Evolutionary conservation across 768 basidiomycete genomes (phyloP).

Genomic region (Mycena filopes): DNA sequence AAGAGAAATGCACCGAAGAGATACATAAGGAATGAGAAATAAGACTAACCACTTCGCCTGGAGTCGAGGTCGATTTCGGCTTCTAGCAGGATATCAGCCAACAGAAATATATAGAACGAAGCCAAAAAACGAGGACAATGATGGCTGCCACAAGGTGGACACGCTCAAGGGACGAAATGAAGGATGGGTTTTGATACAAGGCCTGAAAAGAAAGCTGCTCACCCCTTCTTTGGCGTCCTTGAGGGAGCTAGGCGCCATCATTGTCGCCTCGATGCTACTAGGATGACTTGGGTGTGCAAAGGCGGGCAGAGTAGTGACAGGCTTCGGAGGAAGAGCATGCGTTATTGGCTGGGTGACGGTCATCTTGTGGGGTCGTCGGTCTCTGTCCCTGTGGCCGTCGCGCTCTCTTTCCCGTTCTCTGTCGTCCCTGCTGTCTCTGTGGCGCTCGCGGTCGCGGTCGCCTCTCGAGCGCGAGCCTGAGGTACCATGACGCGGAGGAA

Average conservation of each 20-base stretch:
- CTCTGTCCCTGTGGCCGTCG: conserved; percentile 17
- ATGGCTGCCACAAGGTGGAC: conserved; percentile 8
- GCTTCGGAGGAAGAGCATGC: conserved; percentile 32
- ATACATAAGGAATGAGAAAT: not conserved
- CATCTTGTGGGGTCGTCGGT: conserved; percentile 22
- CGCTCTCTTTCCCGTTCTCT: conserved; percentile 23
- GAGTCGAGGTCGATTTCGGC: conserved; percentile 16
- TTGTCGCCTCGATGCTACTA: conserved; percentile 30
- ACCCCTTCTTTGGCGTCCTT: conserved; percentile 30
- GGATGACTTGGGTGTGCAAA: conserved; percentile 23
- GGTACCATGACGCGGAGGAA: conserved; percentile 8
- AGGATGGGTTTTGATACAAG: not conserved
- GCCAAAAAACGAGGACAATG: not conserved
- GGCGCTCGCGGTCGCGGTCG: conserved; percentile 15
- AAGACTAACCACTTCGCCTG: conserved; percentile 21
- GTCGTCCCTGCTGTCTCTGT: conserved; percentile 27
- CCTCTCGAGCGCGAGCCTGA: conserved; percentile 11
- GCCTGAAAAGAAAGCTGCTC: not conserved
- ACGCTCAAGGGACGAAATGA: not conserved
- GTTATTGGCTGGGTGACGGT: conserved; percentile 25
- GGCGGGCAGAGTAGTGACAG: conserved; percentile 20
- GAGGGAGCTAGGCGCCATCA: conserved; percentile 29
- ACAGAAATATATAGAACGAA: not conserved
- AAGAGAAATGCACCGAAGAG: no score
- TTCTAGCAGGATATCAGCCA: conserved; percentile 9